Evolutionary conservation across 2,329 filamentous ascomycete species (phyloP).

Genomic region (Lachnellula subtilissima): DNA sequence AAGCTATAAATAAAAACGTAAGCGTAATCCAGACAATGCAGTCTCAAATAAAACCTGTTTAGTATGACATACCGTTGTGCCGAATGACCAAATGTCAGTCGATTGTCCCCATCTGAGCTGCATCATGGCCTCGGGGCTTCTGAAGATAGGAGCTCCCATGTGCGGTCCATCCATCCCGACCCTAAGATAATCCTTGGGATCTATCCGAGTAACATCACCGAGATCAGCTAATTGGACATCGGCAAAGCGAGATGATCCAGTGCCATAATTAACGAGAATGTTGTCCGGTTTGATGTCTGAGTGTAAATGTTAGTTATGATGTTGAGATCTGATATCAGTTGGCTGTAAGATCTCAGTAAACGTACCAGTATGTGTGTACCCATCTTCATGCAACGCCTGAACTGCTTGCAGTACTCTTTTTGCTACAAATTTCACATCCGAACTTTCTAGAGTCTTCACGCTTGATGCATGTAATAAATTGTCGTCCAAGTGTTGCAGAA

Average conservation of each 20-base stretch:
- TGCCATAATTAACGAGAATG: conserved; percentile 33
- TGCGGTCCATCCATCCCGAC: conserved; percentile 18
- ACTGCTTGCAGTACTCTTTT: conserved; percentile 23
- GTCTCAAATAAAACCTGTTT: conserved; percentile 11
- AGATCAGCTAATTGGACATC: conserved; percentile 34
- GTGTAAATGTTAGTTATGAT: conserved; percentile 14
- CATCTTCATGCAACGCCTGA: conserved; percentile 22
- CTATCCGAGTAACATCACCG: conserved; percentile 26
- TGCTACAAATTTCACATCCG: conserved; percentile 20
- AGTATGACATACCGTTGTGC: conserved; percentile 31
- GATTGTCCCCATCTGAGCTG: conserved; percentile 33
- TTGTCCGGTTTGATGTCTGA: conserved; percentile 35
- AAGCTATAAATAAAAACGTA: conserved; percentile 18
- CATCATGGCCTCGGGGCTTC: conserved; percentile 35
- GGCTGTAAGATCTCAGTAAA: conserved; percentile 10
- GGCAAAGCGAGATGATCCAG: conserved; percentile 28
- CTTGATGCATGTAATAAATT: conserved; percentile 21
- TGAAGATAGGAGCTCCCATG: conserved; percentile 35
- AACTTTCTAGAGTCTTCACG: conserved; percentile 16
- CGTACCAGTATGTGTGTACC: conserved; percentile 24
- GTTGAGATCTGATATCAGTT: conserved; percentile 14
- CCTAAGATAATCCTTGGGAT: conserved; percentile 22
- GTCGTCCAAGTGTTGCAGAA: conserved; percentile 21
- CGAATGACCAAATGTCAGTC: conserved; percentile 39
- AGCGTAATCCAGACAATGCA: conserved; percentile 17